These are phyloP conservation scores for Curvularia hawaiiensis DNA, from an alignment of 2,329 filamentous ascomycete genomes.

Conservation along the genomic window DNA sequence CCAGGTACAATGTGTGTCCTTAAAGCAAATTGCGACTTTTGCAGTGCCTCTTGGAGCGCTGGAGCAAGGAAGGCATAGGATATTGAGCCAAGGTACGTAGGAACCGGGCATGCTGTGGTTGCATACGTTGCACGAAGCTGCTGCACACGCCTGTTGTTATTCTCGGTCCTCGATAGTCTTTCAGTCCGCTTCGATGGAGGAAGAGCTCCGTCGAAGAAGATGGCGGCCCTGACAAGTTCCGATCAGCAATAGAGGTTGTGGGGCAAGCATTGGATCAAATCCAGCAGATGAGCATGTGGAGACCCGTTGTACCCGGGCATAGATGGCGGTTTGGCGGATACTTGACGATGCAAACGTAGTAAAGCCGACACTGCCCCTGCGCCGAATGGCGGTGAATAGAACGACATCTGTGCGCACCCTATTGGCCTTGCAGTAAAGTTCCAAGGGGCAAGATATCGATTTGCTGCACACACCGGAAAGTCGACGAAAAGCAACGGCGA, in stretches of 20 bases:
- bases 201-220: slow-evolving; percentile 87
- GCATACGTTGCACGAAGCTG: slow-evolving; percentile 49
- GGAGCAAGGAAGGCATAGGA: slow-evolving; percentile 76
- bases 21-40: slow-evolving; percentile 48
- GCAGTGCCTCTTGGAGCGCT: slow-evolving; percentile 73
- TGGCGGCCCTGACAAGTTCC: slow-evolving; percentile 52
- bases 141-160: slow-evolving; percentile 62
- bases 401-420: slow-evolving; percentile 21
- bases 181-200: slow-evolving; percentile 68
- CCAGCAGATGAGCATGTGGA: slow-evolving; percentile 16
- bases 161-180: slow-evolving; percentile 65
- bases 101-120: slow-evolving; percentile 33
- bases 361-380: slow-evolving; percentile 10
- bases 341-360: slow-evolving; percentile 5
- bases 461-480: slow-evolving; percentile 12
- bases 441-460: slow-evolving; percentile 7
- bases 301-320: slow-evolving; percentile 17
- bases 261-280: slow-evolving; percentile 12
- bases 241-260: slow-evolving; percentile 29
- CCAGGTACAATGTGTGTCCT: slow-evolving; percentile 70
- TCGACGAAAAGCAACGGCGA: slow-evolving; percentile 19
- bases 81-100: slow-evolving; percentile 40
- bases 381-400: slow-evolving; percentile 8
- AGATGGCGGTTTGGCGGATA: slow-evolving; percentile 4
- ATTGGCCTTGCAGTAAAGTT: slow-evolving; percentile 16